These are phyloP conservation scores for Nakazawaea populi DNA, from an alignment of 805 yeast species.

Conservation along the genomic window DNA sequence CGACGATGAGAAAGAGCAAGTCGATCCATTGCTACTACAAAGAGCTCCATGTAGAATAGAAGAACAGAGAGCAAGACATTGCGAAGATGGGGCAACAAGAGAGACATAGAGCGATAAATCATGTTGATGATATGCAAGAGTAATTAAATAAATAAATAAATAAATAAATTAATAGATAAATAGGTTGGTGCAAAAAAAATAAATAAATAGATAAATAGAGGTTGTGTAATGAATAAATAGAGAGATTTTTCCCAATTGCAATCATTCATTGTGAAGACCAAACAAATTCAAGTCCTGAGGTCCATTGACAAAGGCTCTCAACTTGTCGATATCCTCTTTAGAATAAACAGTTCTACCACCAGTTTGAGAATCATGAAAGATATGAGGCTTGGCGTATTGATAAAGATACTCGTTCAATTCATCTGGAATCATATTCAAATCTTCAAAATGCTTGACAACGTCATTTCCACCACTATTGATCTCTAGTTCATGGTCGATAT, in stretches of 20 bases:
- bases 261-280: slow-evolving; percentile 2
- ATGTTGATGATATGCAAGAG: neutral
- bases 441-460: slow-evolving; percentile 56
- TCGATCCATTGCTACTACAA: too few species aligned
- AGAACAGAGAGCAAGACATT: too few species aligned
- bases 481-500: slow-evolving; percentile 51
- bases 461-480: slow-evolving; percentile 28
- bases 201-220: neutral
- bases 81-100: too few species aligned
- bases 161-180: slow-evolving; percentile 3
- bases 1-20: too few species aligned
- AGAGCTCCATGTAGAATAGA: too few species aligned
- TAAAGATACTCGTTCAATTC: slow-evolving; percentile 44
- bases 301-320: slow-evolving; percentile 29
- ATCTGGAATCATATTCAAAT: slow-evolving; percentile 62
- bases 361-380: slow-evolving; percentile 27
- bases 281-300: slow-evolving; percentile 20
- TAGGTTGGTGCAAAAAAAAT: neutral
- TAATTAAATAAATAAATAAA: slow-evolving; percentile 1
- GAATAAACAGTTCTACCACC: slow-evolving; percentile 31
- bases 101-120: too few species aligned
- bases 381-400: slow-evolving; percentile 33
- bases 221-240: neutral
- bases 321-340: slow-evolving; percentile 27
- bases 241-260: too few species aligned